These are phyloP conservation scores for Talaromyces sp. DNA, from an alignment of 2,329 filamentous ascomycete genomes.

Conservation along the genomic window DNA sequence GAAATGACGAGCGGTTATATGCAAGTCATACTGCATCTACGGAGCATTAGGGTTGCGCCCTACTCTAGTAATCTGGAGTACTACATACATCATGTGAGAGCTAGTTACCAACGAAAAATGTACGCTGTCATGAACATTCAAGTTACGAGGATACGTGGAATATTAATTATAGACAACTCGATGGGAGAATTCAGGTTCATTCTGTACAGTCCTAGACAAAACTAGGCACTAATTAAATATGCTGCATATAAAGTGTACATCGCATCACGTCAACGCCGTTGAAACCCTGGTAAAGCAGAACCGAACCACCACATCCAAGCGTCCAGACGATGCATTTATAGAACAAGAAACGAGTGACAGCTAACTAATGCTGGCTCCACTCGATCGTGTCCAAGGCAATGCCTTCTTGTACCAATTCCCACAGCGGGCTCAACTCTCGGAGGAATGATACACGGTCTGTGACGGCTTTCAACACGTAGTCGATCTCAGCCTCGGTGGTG, in stretches of 20 bases:
- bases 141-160: not conserved
- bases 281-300: constrained; percentile 16
- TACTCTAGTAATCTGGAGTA: not conserved
- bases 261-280: constrained; percentile 26
- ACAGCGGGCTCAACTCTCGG: constrained; percentile 89
- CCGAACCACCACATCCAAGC: constrained; percentile 14
- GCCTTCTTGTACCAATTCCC: constrained; percentile 97
- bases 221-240: constrained; percentile 8
- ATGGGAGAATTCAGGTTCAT: constrained; percentile 16
- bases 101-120: no score
- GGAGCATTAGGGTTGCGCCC: not conserved
- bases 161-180: not conserved
- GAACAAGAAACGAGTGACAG: not conserved
- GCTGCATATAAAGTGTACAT: constrained; percentile 22
- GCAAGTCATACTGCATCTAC: not conserved
- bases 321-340: constrained; percentile 17
- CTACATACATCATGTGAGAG: no score
- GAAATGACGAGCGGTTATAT: not conserved
- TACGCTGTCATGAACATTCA: not conserved
- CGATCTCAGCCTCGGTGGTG: constrained; percentile 91
- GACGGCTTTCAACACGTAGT: constrained; percentile 92
- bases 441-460: constrained; percentile 86
- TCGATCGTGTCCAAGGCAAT: constrained; percentile 94
- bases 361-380: constrained; percentile 86
- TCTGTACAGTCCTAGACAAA: constrained; percentile 22